A percentile compares a stretch with the other conserved stretches of the same genome.
Evolutionary conservation across 2,329 filamentous ascomycete genomes (phyloP).

Genomic region (Aspergillus terreus): DNA sequence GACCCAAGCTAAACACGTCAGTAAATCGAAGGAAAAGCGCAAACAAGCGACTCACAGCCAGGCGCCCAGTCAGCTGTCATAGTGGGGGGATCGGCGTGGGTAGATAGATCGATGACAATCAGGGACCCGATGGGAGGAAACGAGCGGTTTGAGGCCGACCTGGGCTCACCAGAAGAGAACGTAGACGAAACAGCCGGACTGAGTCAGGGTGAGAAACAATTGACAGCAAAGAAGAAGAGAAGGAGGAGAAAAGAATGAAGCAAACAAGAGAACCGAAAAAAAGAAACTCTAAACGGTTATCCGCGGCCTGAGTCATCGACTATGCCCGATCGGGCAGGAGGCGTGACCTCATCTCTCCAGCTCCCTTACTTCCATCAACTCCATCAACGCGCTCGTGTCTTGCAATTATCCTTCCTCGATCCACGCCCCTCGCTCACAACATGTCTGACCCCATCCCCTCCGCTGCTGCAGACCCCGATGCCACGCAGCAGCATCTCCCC

Average conservation of each 20-base stretch:
- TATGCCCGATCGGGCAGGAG: not conserved
- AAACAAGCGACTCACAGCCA: constrained; percentile 10
- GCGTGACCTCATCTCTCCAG: not conserved
- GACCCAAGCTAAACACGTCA: constrained; percentile 17
- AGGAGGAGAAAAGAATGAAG: not conserved
- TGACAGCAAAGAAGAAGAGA: not conserved
- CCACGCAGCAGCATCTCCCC: constrained; percentile 32
- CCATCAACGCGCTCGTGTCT: not conserved
- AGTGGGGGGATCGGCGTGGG: constrained; percentile 1
- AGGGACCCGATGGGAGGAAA: no score
- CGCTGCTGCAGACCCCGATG: constrained; percentile 32
- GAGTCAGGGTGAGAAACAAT: no score
- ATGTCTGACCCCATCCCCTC: constrained; percentile 39
- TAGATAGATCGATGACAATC: not conserved
- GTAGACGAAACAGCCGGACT: not conserved
- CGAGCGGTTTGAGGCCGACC: no score
- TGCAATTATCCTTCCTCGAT: not conserved
- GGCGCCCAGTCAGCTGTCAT: constrained; percentile 16
- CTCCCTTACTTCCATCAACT: not conserved
- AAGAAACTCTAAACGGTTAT: constrained; percentile 11
- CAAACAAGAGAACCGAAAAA: constrained; percentile 1
- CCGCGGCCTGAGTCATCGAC: constrained; percentile 15
- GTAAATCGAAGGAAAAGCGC: not conserved
- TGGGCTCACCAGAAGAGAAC: not conserved
- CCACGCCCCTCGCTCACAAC: not conserved